Evolutionary conservation across 2,329 filamentous ascomycete species (phyloP), one percentile per base, ranked within the genome.

Genomic region (Ophiostoma perfectum): DNA sequence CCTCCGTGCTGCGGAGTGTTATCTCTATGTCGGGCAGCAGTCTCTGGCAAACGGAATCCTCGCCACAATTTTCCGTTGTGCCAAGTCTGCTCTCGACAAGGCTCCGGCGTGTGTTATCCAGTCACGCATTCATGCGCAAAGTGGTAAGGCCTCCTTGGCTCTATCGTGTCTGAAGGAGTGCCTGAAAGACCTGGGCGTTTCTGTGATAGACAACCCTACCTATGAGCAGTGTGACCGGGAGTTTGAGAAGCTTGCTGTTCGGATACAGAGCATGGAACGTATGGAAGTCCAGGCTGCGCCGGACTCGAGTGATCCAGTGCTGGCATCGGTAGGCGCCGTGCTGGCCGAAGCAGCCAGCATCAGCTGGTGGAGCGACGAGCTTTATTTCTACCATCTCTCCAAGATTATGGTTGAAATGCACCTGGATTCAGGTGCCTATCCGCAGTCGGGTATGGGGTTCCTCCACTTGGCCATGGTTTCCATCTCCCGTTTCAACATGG

Each of bases 91-190:
- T 0, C 84, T 91, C 5, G 93, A 96, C 77, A 95, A 92, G 78
- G 91, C 91, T 1, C 89, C 91, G 8, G 91, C 92, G 0, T 96
- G 90, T 80, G 89, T 97, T 55, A 81, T 97, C 47, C 88, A 92
- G 75, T 93, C 91, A 5, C 87, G 92, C 65, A 89, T 97, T 63
- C 87, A 88, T 73, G 87, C 90, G 1, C 88, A 93, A 74, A 84
- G 84, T 67, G 92, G 93, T 1, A 87, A 96, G 72, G 86, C 88
- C 41, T 79, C 82, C 36, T 84, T 84, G 4, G 91, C 93, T 0
- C 87, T 96, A 73, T 79, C 83, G 44, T 86, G 86, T 0, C 80
- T 97, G 38, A 89, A 89, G 74, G 84, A 88, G 63, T 93, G 91
- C 71, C 80, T 97, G 16, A 80, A 79, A 41, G 88, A 88, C 12